Conservation (phyloP, 805 yeast species). For the Cyberlindnera xishuangbannaensis region DNA sequence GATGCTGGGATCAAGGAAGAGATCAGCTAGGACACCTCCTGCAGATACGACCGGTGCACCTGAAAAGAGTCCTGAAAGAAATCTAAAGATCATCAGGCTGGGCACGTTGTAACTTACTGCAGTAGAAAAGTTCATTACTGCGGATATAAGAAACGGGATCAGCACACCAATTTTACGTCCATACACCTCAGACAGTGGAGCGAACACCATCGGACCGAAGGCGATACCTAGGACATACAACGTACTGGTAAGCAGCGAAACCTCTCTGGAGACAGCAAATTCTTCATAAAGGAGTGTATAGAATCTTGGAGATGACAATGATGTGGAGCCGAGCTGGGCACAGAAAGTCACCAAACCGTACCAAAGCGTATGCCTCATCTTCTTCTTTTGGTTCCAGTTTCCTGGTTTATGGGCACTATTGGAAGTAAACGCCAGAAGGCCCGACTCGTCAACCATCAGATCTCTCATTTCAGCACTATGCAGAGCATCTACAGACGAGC, state of each 20-base stretch:
- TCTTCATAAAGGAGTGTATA: conserved; percentile 27
- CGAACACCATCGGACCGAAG: conserved; percentile 53
- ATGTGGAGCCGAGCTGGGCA: conserved; percentile 48
- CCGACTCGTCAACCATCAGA: conserved; percentile 12
- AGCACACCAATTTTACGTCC: conserved; percentile 40
- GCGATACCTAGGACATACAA: conserved; percentile 63
- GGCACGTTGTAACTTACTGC: conserved; percentile 47
- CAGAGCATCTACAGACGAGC: neutral
- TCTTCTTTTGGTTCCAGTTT: conserved; percentile 32
- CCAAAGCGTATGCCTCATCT: conserved; percentile 33
- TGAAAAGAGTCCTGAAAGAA: conserved; percentile 54
- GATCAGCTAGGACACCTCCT: conserved; percentile 51
- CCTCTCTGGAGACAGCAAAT: conserved; percentile 40
- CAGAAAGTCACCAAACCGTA: conserved; percentile 37
- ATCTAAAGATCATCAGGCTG: conserved; percentile 47
- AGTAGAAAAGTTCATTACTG: conserved; percentile 41
- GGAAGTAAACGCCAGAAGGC: conserved; percentile 10
- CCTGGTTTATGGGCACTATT: conserved; percentile 21
- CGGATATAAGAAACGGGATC: conserved; percentile 34
- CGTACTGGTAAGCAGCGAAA: conserved; percentile 48
- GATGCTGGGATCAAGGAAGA: conserved; percentile 36
- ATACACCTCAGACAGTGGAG: conserved; percentile 43
- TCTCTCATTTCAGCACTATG: too few species aligned
- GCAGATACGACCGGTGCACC: conserved; percentile 55
- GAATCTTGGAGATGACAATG: conserved; percentile 35